These are phyloP conservation scores for Plasmodium chabaudi DNA, from an alignment of 169 alveolate genomes.

Conservation along the genomic window DNA sequence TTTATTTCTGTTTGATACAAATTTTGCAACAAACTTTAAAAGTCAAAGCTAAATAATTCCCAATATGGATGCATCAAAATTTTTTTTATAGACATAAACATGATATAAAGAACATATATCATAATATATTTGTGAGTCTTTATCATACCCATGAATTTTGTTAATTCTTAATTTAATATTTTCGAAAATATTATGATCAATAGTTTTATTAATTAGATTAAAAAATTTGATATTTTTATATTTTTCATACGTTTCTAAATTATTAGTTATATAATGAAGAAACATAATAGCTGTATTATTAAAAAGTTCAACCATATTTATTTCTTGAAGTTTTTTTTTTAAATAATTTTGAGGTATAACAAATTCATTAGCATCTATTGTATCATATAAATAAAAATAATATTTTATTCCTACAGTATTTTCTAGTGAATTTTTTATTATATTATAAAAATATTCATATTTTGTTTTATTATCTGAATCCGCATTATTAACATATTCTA, in stretches of 20 bases:
- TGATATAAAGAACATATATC: slow-evolving; percentile 70
- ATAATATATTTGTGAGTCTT: slow-evolving; percentile 42
- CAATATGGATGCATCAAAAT: slow-evolving; percentile 60
- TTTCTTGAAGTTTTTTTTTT: slow-evolving; percentile 30
- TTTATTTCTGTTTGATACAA: too few species aligned
- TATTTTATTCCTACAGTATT: slow-evolving; percentile 80
- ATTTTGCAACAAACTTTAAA: too few species aligned
- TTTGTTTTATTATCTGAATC: slow-evolving; percentile 11
- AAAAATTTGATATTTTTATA: slow-evolving; percentile 53
- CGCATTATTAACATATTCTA: slow-evolving; percentile 39
- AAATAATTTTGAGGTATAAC: slow-evolving; percentile 83
- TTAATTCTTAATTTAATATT: slow-evolving; percentile 50
- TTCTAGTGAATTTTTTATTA: slow-evolving; percentile 69
- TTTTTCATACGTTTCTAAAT: slow-evolving; percentile 53
- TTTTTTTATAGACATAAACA: slow-evolving; percentile 58
- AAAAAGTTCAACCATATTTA: slow-evolving; percentile 64
- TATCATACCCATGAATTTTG: slow-evolving; percentile 54
- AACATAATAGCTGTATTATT: slow-evolving; percentile 59
- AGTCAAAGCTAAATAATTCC: slow-evolving; percentile 14
- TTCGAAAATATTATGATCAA: slow-evolving; percentile 44
- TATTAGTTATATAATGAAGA: slow-evolving; percentile 65
- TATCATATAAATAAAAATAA: slow-evolving; percentile 83
- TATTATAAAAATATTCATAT: slow-evolving; percentile 46
- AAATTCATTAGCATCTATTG: slow-evolving; percentile 86
- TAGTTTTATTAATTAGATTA: slow-evolving; percentile 50